Base-by-base conservation (phyloP, 176 grass and related monocot species). In the Chloris gayana region DNA sequence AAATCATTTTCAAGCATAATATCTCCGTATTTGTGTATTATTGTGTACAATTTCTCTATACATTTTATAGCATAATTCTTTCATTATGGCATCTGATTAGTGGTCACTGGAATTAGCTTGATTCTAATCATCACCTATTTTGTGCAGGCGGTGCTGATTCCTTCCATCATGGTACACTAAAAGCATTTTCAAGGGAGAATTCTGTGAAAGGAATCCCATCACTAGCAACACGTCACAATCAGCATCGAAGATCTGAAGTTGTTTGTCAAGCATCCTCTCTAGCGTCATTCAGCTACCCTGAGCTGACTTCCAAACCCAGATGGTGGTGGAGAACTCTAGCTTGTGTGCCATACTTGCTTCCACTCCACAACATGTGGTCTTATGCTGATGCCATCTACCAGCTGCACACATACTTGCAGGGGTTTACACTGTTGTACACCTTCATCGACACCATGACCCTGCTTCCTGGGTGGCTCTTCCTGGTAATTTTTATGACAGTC, bases 301-400 rank as follows among this genome's bases (percentile, higher is more conserved):
- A 95, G 64, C 75, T 99, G 75, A 95, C 96, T 11, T 81, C 71
- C n/a, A 99, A 95, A 77, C 96, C 96, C 14, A 95, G 87, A 77
- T 99, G 92, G 92, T 99, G 92, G 92, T 91, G 86, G 90, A 79
- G 96, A 71, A 91, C 92, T 50, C 72, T 91, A 53, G 96, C 96
- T 49, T 91, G 90, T 75, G 82, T 95, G n/a, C 96, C 92, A 0
- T 98, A 98, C 65, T 94, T 98, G 62, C 81, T 95, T 60, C 92
- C 96, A 42, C 88, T 98, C 42, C 96, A 98, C 82, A 87, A 95
- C 73, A 87, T 91, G 70, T 98, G 96, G 95, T 86, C 91, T 3
- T 92, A 98, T 37, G 92, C 95, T 0, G 90, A 91, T 57, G 84
- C 80, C 74, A 87, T 90, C 68, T 98, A 93, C 84, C 95, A 93